Base-by-base conservation (phyloP, 2,329 filamentous ascomycete species). In the Boeremia lycopersici region DNA sequence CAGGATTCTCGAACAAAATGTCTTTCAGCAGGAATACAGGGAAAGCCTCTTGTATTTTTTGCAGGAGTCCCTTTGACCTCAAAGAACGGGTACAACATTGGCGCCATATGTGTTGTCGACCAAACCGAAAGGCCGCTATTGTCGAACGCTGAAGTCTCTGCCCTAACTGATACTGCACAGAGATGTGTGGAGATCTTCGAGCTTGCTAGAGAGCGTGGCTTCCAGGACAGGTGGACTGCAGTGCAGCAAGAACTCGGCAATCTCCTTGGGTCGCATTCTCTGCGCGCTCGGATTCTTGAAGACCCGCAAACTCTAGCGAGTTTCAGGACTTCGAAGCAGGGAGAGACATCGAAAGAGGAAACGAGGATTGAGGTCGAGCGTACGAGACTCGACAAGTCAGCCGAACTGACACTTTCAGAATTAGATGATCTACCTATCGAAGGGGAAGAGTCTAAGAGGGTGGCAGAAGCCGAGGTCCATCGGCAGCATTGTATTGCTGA, bases 181-280 rank as follows among this genome's bases (percentile, higher is more conserved):
- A 61, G 52, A 47, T 63, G 58, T 38, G 48, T 57, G 53, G 35
- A 48, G 15, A 19, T 57, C 31, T 48, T 63, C 13, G 56, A 59
- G 13, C 39, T 48, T 17, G 52, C 60, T 6, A 51, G 56, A 23
- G 52, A 61, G 39, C 53, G 45, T 17, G 23, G 44, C 3, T 45
- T 57, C 17, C 48, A 53, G 12, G 35, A 48, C 13, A 56, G 50
- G 9, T 59, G 48, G 48, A 9, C 41, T 3, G 35, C 28, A 11
- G 6, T 53, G 9, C 43, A 56, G 11, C 29, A 45, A n/a, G 38
- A 53, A 13, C 53, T 59, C 15, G 52, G 47, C 33, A 11, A 17
- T 3, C 56, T 59, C 23, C 29, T 53, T 25, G 25, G 48, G 10
- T 52, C 52, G 6, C 43, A 28, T 17, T 26, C 47, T 28, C 8